A percentile compares a stretch with the other conserved stretches of the same genome.
phyloP scores from a whole-genome alignment of 2,329 filamentous ascomycete genomes.

The Zasmidium cellare region DNA sequence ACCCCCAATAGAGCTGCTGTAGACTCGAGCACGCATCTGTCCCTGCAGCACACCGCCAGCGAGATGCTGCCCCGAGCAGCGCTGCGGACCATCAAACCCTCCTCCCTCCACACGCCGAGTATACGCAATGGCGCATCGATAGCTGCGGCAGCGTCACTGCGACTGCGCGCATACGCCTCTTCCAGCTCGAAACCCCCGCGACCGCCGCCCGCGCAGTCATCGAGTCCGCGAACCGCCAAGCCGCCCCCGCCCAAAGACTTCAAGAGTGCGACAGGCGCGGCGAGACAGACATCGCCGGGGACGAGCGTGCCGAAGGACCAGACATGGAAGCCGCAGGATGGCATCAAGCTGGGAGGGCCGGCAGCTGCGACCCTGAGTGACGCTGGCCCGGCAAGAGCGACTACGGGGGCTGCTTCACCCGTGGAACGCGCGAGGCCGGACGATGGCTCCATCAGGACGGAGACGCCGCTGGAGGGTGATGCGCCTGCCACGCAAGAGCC shows the following conservation, averaged over 20 bases:
- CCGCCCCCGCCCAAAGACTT: conserved; percentile 22
- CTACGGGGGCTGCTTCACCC: conserved; percentile 23
- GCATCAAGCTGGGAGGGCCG: conserved; percentile 39
- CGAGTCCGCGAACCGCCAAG: conserved; percentile 16
- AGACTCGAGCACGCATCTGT: neutral
- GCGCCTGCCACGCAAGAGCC: conserved; percentile 26
- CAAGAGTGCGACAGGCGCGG: conserved; percentile 19
- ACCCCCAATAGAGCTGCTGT: neutral
- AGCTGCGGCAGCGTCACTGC: conserved; percentile 18
- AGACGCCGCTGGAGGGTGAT: conserved; percentile 19
- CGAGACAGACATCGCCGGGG: conserved; percentile 35
- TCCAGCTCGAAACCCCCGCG: conserved; percentile 18
- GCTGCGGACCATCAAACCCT: conserved; percentile 25
- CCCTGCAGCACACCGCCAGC: neutral
- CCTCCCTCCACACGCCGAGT: conserved; percentile 12
- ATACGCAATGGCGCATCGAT: conserved; percentile 20
- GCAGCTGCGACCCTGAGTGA: conserved; percentile 18
- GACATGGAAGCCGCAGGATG: conserved; percentile 43
- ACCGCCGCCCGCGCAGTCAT: conserved; percentile 10
- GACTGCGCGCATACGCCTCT: conserved; percentile 28
- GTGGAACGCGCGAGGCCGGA: conserved; percentile 35
- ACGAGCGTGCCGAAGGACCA: conserved; percentile 36
- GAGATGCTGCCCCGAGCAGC: conserved; percentile 36
- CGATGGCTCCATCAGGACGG: conserved; percentile 31
- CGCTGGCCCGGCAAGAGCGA: conserved; percentile 14